A percentile compares a stretch with the other conserved stretches of the same genome.
phyloP scores from a whole-genome alignment of 1,284 basidiomycete genomes.

The Veloporphyrellus conicus region DNA sequence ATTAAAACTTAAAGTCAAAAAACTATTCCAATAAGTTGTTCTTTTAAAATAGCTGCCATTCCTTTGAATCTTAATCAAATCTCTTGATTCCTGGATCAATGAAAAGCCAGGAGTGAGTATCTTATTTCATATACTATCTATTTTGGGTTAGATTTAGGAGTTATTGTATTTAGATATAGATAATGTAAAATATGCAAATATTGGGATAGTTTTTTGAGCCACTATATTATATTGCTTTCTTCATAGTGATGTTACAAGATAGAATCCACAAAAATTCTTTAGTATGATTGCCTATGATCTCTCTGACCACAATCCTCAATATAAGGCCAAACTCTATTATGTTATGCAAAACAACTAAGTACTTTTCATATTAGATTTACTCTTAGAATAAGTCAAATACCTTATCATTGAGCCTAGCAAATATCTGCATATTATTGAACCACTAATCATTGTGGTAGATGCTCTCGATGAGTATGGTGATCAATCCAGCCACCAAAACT shows the following conservation, averaged over 20 bases:
- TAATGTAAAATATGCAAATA: too few species aligned
- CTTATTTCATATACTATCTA: too few species aligned
- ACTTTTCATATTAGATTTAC: constrained; percentile 17
- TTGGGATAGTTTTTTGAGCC: too few species aligned
- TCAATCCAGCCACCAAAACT: constrained; percentile 9
- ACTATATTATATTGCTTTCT: constrained; percentile 16
- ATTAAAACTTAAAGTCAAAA: neutral
- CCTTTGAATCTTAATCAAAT: too few species aligned
- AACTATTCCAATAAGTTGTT: too few species aligned
- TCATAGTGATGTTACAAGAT: constrained; percentile 13
- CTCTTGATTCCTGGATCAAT: too few species aligned
- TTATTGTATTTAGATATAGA: too few species aligned
- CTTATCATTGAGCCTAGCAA: constrained; percentile 18
- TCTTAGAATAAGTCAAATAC: constrained; percentile 15
- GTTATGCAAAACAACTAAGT: constrained; percentile 18
- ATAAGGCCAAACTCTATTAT: constrained; percentile 9
- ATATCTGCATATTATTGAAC: constrained; percentile 15
- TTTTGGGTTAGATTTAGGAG: too few species aligned
- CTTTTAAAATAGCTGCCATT: too few species aligned
- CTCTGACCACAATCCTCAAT: constrained; percentile 21
- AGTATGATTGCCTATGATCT: constrained; percentile 22
- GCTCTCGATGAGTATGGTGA: constrained; percentile 26
- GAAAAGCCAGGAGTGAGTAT: too few species aligned
- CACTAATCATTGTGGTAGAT: constrained; percentile 18
- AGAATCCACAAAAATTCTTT: constrained; percentile 23